phyloP scores from a whole-genome alignment of 2,329 filamentous ascomycete species.

The Pseudopithomyces maydicus region DNA sequence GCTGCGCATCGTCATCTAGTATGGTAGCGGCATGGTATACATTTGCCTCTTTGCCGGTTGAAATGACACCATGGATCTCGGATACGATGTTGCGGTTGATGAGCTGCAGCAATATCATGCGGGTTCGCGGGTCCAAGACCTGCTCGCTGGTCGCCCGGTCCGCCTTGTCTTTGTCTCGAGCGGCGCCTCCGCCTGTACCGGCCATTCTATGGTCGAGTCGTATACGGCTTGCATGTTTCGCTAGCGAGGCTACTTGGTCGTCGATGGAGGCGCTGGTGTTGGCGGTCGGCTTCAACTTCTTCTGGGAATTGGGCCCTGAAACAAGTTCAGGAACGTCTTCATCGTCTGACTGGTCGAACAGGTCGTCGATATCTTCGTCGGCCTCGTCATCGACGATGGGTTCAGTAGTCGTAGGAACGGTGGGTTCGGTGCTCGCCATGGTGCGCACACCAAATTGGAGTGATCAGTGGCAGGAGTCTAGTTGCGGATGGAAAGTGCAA shows the following conservation, averaged over 20 bases:
- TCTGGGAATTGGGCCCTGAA: slow-evolving; percentile 66
- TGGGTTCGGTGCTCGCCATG: slow-evolving; percentile 12
- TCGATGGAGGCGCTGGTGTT: slow-evolving; percentile 82
- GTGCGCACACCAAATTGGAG: neutral
- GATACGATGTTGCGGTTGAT: slow-evolving; percentile 89
- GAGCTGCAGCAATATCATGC: slow-evolving; percentile 95
- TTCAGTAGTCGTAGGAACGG: slow-evolving; percentile 6
- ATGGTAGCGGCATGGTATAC: slow-evolving; percentile 87
- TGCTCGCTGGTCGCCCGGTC: slow-evolving; percentile 94
- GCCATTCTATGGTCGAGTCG: slow-evolving; percentile 69
- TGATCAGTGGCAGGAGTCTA: neutral
- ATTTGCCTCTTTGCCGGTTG: slow-evolving; percentile 97
- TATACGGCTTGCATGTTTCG: slow-evolving; percentile 85
- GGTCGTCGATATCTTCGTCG: slow-evolving; percentile 68
- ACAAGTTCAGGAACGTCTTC: slow-evolving; percentile 62
- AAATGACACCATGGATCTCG: slow-evolving; percentile 93
- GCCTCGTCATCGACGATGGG: slow-evolving; percentile 50
- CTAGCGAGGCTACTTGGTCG: slow-evolving; percentile 84
- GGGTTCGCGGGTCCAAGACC: slow-evolving; percentile 89
- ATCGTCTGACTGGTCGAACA: slow-evolving; percentile 63
- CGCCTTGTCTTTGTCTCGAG: slow-evolving; percentile 76
- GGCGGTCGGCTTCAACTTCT: slow-evolving; percentile 72
- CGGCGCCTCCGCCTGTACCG: slow-evolving; percentile 53
- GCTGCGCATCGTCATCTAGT: slow-evolving; percentile 51
- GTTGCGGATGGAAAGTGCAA: neutral